These are phyloP conservation scores for Biscogniauxia mediterranea DNA, from an alignment of 2,329 filamentous ascomycete species.

Conservation along the genomic window DNA sequence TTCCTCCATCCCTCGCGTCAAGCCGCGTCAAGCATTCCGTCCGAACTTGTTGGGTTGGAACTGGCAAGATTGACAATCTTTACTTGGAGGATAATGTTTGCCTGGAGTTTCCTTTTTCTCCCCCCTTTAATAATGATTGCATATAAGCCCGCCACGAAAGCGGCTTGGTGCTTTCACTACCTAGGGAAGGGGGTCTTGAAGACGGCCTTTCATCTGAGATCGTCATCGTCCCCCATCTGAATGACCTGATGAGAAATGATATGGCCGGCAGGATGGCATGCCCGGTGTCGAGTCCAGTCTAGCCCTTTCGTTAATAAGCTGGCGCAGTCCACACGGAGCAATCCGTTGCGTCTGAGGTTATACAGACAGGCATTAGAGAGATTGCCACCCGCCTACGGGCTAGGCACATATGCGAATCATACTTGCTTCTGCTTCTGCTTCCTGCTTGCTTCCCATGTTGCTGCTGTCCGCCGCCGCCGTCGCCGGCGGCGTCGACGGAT, in stretches of 20 bases:
- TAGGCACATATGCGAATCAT: slow-evolving; percentile 41
- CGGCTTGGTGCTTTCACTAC: background rate
- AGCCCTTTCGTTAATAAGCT: slow-evolving; percentile 19
- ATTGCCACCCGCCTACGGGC: slow-evolving; percentile 24
- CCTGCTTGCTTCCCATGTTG: slow-evolving; percentile 21
- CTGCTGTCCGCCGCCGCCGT: slow-evolving; percentile 24
- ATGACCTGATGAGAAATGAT: background rate
- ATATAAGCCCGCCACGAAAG: background rate
- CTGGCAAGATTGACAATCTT: slow-evolving; percentile 24
- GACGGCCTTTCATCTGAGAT: background rate
- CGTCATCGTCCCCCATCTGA: background rate
- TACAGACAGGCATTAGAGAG: slow-evolving; percentile 24
- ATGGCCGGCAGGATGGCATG: background rate
- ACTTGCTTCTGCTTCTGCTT: slow-evolving; percentile 42
- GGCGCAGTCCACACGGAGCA: slow-evolving; percentile 15
- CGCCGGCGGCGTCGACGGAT: slow-evolving; percentile 5
- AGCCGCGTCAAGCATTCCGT: slow-evolving; percentile 14
- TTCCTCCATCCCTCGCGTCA: slow-evolving; percentile 13
- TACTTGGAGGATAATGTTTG: slow-evolving; percentile 10
- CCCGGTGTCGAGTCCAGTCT: slow-evolving; percentile 2
- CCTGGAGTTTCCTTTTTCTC: background rate
- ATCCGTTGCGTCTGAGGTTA: slow-evolving; percentile 18
- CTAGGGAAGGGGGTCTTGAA: background rate
- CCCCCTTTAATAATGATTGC: background rate
- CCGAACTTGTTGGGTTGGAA: slow-evolving; percentile 11